These are phyloP conservation scores for Myriosclerotinia scirpicola DNA, from an alignment of 2,329 filamentous ascomycete species.

Conservation along the genomic window DNA sequence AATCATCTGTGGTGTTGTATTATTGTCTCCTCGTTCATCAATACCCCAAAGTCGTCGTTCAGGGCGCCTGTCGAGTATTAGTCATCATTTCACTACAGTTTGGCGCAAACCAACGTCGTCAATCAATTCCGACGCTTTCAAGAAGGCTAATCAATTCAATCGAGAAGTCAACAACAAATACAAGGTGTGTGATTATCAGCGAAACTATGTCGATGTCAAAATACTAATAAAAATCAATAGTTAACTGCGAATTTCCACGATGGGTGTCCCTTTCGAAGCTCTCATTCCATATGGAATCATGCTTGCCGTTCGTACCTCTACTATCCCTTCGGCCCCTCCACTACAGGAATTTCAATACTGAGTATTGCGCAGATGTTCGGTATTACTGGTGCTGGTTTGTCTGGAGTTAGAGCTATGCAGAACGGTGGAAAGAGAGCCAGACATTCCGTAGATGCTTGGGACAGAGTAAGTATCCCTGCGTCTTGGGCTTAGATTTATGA, in stretches of 20 bases:
- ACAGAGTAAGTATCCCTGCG: constrained; percentile 40
- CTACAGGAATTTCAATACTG: constrained; percentile 25
- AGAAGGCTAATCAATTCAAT: constrained; percentile 29
- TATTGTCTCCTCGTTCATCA: constrained; percentile 29
- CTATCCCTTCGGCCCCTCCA: background rate
- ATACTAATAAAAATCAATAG: constrained; percentile 29
- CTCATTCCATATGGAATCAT: constrained; percentile 46
- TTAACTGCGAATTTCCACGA: constrained; percentile 35
- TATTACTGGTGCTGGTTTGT: constrained; percentile 43
- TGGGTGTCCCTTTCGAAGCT: constrained; percentile 47
- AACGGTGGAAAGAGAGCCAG: constrained; percentile 45
- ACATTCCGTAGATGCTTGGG: constrained; percentile 45
- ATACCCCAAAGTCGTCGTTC: constrained; percentile 32
- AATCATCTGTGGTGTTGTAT: constrained; percentile 35
- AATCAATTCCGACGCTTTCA: constrained; percentile 19
- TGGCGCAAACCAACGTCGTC: constrained; percentile 33
- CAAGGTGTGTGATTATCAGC: constrained; percentile 26
- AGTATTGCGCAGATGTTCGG: constrained; percentile 44
- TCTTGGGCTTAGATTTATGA: constrained; percentile 12
- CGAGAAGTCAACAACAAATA: constrained; percentile 29
- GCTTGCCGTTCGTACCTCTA: constrained; percentile 40
- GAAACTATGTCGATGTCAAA: background rate
- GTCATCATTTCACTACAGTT: constrained; percentile 25
- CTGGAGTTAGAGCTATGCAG: constrained; percentile 43
- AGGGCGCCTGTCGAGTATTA: constrained; percentile 23